Conservation (phyloP, 495 filamentous ascomycete species). For the Hypoxylon crocopeplum region DNA sequence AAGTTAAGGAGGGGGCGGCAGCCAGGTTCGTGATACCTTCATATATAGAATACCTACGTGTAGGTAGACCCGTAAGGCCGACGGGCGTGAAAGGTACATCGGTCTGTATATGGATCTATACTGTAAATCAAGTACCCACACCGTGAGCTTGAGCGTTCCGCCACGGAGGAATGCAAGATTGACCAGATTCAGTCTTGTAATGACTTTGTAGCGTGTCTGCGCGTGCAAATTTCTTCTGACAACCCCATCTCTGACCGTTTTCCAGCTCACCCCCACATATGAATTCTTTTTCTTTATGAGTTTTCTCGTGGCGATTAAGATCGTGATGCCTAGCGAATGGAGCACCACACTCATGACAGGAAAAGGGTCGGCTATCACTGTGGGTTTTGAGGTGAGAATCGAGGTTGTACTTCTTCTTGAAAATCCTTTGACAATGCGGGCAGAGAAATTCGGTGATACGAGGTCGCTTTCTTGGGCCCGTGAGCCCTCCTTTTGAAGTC, state of each 20-base stretch:
- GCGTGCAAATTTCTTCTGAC: constrained; percentile 29
- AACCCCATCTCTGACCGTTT: constrained; percentile 30
- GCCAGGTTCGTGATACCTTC: too few species aligned
- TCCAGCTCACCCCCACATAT: constrained; percentile 17
- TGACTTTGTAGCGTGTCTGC: constrained; percentile 37
- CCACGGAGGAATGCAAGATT: constrained; percentile 30
- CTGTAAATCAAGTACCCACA: too few species aligned
- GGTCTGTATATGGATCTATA: too few species aligned
- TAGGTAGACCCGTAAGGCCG: too few species aligned
- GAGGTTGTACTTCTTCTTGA: constrained; percentile 58
- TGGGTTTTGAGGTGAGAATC: constrained; percentile 52
- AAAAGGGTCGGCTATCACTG: constrained; percentile 51
- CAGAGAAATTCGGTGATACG: constrained; percentile 44
- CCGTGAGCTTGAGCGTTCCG: too few species aligned
- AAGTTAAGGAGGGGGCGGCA: too few species aligned
- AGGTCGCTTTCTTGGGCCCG: constrained; percentile 3
- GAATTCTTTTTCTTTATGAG: constrained; percentile 52
- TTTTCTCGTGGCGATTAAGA: constrained; percentile 51
- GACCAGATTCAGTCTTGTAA: constrained; percentile 35
- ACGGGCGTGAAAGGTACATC: too few species aligned
- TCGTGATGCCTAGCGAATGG: constrained; percentile 51
- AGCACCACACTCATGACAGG: constrained; percentile 40
- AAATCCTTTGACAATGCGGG: constrained; percentile 51
- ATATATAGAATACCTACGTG: too few species aligned
- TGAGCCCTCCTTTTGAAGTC: neutral